A percentile compares a stretch with the other conserved stretches of the same genome.
These are phyloP conservation scores for Russula dissimulans DNA, from an alignment of 768 basidiomycete genomes.

Conservation along the genomic window DNA sequence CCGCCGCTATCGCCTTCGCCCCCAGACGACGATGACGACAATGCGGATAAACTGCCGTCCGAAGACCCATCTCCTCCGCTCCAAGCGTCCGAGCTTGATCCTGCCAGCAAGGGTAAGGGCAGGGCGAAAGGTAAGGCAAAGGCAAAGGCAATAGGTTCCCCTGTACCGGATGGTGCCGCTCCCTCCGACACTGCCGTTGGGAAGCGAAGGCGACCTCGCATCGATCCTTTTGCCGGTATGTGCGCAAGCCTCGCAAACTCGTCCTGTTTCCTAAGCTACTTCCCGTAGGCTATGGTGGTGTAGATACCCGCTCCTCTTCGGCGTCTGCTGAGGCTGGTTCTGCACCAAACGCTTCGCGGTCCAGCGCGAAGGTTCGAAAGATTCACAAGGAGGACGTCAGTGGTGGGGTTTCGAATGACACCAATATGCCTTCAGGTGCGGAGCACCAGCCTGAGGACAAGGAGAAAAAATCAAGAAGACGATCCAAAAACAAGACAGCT, in stretches of 20 bases:
- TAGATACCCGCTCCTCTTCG: background rate
- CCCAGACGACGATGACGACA: slow-evolving; percentile 15
- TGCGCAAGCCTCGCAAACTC: background rate
- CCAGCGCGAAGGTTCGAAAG: background rate
- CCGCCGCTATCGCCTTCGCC: slow-evolving; percentile 14
- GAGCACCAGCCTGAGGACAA: background rate
- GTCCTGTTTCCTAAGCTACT: background rate
- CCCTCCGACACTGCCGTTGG: slow-evolving; percentile 6
- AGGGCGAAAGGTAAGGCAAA: slow-evolving; percentile 27
- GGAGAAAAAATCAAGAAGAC: background rate
- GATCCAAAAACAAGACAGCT: slow-evolving; percentile 12
- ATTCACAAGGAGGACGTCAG: background rate
- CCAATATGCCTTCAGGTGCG: slow-evolving; percentile 8
- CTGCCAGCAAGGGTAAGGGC: background rate
- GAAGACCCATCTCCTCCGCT: background rate
- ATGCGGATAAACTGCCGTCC: background rate
- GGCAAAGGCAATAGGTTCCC: slow-evolving; percentile 16
- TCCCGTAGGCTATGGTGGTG: slow-evolving; percentile 27
- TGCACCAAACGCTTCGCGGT: background rate
- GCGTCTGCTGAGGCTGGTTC: background rate
- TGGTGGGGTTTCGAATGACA: background rate
- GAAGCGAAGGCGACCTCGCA: slow-evolving; percentile 42
- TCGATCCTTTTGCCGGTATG: slow-evolving; percentile 65
- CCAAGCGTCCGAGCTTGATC: background rate
- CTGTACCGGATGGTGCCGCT: background rate